Percentiles rank a stretch among this genome's conserved stretches.
phyloP scores from a whole-genome alignment of 257 asterid genomes.

The Capsicum rhomboideum region DNA sequence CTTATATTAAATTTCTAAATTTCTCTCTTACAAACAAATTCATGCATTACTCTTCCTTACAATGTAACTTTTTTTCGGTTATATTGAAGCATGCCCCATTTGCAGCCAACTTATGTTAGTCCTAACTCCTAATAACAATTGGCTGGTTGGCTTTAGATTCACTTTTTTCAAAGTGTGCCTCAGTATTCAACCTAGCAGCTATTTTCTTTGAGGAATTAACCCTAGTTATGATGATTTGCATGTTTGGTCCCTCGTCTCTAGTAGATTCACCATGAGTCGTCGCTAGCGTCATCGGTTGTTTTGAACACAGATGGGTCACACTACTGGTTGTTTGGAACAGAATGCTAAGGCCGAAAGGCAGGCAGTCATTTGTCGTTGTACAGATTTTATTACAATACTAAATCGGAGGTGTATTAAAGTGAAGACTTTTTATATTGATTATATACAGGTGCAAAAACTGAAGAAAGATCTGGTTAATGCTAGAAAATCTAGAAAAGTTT shows the following conservation, averaged over 20 bases:
- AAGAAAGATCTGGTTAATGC: slow-evolving; percentile 79
- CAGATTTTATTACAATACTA: background rate
- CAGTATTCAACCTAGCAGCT: background rate
- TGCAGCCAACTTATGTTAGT: background rate
- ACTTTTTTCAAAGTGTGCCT: background rate
- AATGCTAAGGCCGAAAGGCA: background rate
- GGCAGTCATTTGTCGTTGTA: background rate
- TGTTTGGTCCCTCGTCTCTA: background rate
- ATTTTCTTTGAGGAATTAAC: background rate
- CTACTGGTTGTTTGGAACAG: background rate
- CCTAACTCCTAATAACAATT: background rate
- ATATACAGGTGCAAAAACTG: slow-evolving; percentile 64
- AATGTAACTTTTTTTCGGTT: background rate
- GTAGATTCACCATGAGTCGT: background rate
- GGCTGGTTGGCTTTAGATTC: background rate
- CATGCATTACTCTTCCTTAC: background rate
- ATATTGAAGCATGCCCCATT: background rate
- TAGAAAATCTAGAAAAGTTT: slow-evolving; percentile 72
- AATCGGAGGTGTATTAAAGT: background rate
- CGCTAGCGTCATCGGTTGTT: background rate
- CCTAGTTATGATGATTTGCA: background rate
- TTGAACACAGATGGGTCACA: background rate
- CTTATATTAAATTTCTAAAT: background rate
- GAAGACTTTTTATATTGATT: background rate
- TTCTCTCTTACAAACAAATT: background rate